Base-by-base conservation (phyloP, 345 rosid species). In the Boechera retrofracta region DNA sequence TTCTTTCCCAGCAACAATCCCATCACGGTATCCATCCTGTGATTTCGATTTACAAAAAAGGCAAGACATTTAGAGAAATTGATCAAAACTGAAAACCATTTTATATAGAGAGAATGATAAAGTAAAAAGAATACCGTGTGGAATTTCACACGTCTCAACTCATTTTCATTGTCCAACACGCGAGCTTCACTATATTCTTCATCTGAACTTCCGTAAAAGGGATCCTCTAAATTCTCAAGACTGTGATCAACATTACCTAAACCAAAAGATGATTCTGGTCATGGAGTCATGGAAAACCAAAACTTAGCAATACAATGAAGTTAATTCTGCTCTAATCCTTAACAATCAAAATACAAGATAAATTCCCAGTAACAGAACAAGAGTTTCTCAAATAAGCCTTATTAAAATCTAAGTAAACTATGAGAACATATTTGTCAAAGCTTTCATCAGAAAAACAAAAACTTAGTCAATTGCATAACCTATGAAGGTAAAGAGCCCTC, bases 1-100 rank as follows among this genome's bases (percentile, higher is more conserved):
- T 67, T 92, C 91, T 82, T 88, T 87, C 66, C 96, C 97, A 0
- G 94, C 95, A 29, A 80, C 66, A 49, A 92, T 75, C 52, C 98
- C 97, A 36, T 90, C 97, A 24, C 94, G 92, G 75, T 89, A 94
- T 68, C 98, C 97, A 13, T 82, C 60, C 97, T 92, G 69, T 45
- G 58, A 66, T 66, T 68, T 59, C 29, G 7, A 55, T n/a, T 77
- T 29, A 56, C 32, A 33, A 57, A 47, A 24, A 31, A 31, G 4
- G 4, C 3, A 4, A 31, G 33, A 31, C 33, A 35, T 6, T 5
- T 5, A 28, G 16, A 60, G 29, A 59, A 73, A 39, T 28, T 36
- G 10, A 33, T 53, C 67, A 33, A 29, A 51, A 58, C 64, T 64
- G 53, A 29, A 26, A 18, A 65, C 7, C 32, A 64, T 54, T 11